These are phyloP conservation scores for Nigrospora sphaerica DNA, from an alignment of 2,329 filamentous ascomycete species.

Conservation along the genomic window DNA sequence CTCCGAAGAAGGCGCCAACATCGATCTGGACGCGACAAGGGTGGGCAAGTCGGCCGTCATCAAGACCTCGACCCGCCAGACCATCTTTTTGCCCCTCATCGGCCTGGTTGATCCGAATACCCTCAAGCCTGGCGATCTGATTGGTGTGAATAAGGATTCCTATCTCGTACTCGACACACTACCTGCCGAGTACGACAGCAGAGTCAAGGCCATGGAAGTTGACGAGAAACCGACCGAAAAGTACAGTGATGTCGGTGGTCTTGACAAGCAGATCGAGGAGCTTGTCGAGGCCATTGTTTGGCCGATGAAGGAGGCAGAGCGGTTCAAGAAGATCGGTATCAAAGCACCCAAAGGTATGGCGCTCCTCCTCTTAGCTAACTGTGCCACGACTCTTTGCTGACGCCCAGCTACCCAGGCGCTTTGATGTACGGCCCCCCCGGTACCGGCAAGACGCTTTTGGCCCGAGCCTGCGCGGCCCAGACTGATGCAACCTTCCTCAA, in stretches of 20 bases:
- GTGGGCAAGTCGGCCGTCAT: constrained; percentile 98
- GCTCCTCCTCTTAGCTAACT: constrained; percentile 52
- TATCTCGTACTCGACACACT: constrained; percentile 95
- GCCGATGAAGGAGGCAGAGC: constrained; percentile 99
- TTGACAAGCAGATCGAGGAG: constrained; percentile 99
- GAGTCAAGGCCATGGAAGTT: constrained; percentile 99
- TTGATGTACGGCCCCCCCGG: constrained; percentile 95
- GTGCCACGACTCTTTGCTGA: constrained; percentile 41
- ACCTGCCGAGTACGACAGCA: constrained; percentile 95
- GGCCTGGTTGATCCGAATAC: constrained; percentile 93
- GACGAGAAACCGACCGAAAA: constrained; percentile 99
- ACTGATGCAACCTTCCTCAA: constrained; percentile 99
- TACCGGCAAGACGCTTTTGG: constrained; percentile 86
- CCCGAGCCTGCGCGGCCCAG: constrained; percentile 92
- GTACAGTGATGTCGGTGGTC: constrained; percentile 93
- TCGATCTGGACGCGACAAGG: constrained; percentile 91
- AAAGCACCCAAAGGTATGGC: constrained; percentile 91
- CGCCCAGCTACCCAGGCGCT: constrained; percentile 56
- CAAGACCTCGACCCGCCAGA: constrained; percentile 97
- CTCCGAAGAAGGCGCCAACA: constrained; percentile 95
- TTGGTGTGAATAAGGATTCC: constrained; percentile 98
- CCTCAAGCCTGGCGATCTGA: constrained; percentile 91
- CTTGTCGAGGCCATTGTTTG: constrained; percentile 97
- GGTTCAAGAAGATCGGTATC: constrained; percentile 99
- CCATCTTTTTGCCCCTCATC: constrained; percentile 95